Percentiles rank a stretch among this genome's conserved stretches.
Evolutionary conservation across 169 alveolate species (phyloP).

Genomic region (Sarcocystis neurona): DNA sequence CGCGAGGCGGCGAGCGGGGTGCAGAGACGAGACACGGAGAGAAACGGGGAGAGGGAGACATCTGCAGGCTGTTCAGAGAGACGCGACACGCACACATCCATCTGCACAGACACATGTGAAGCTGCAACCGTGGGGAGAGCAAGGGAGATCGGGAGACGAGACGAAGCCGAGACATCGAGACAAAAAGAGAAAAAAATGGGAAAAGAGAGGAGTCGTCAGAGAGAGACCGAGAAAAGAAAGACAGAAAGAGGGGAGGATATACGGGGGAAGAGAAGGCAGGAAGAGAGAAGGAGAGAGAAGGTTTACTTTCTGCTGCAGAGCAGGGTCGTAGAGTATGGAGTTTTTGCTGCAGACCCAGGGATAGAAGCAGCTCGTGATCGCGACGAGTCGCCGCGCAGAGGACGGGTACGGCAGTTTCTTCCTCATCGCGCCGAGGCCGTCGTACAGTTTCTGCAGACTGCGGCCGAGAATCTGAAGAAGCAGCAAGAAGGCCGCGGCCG

Average conservation of each 20-base stretch:
- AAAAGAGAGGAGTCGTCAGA: too few species aligned
- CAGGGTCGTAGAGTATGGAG: slow-evolving; percentile 38
- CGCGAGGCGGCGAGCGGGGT: too few species aligned
- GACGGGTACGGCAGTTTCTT: neutral
- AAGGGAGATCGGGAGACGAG: too few species aligned
- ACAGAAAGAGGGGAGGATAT: neutral
- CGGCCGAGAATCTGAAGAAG: neutral
- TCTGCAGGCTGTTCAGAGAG: too few species aligned
- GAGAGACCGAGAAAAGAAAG: too few species aligned
- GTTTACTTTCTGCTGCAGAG: slow-evolving; percentile 19
- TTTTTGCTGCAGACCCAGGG: slow-evolving; percentile 1
- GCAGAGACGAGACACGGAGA: too few species aligned
- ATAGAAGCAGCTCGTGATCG: slow-evolving; percentile 16
- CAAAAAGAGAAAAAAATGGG: neutral
- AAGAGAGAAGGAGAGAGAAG: neutral
- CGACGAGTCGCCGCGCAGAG: neutral
- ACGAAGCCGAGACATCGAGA: neutral
- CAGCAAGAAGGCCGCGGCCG: neutral
- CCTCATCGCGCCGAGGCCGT: neutral
- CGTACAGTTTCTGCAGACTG: neutral
- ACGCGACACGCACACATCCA: too few species aligned
- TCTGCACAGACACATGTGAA: too few species aligned
- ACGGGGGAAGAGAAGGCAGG: neutral
- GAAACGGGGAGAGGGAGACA: too few species aligned
- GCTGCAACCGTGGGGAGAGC: too few species aligned